Evolutionary conservation across 768 basidiomycete genomes (phyloP), one percentile per base, ranked within the genome.

Genomic region (Porpolomopsis calyptriformis): DNA sequence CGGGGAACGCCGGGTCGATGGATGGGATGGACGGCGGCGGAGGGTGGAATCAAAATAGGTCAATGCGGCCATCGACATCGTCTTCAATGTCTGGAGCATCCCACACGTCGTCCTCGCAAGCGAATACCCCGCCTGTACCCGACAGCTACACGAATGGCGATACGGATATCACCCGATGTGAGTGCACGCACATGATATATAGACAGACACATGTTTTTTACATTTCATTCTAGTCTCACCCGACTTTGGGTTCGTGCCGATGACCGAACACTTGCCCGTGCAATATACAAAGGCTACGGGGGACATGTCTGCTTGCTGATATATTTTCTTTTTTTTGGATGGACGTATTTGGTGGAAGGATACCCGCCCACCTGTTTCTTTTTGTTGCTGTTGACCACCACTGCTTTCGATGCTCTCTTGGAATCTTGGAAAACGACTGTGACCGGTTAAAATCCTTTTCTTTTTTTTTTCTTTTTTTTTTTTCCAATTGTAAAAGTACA

Each of bases 121-220:
- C 85, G 44, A 85, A 85, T 59, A 89, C 85, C 22, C 82, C 82
- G 26, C 85, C 85, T 20, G 74, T 82, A 47, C 73, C 80, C 47
- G 78, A 80, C 45, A 78, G 72, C 49, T 81, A 78, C 47, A 72
- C 72, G 33, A 43, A 35, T 53, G 70, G 73, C 35, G 82, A 82
- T 52, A 80, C 82, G 47, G 82, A 85, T 63, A 83, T 88, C 60
- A 83, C 79, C 59, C 78, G 85, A 64, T 88, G 85, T 88, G 68
- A 81, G 85, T 83, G 54, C n/a, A n/a, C n/a, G n/a, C n/a, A n/a
- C n/a, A n/a, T n/a, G n/a, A n/a, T n/a, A n/a, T n/a, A n/a, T n/a
- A n/a, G n/a, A n/a, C n/a, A n/a, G n/a, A n/a, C n/a, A 22, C 31
- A 39, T 51, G 40, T 31, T 20, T 35, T 54, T 47, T 44, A 11